Conservation (phyloP, 2,329 filamentous ascomycete genomes). For the Trichoderma sp. region DNA sequence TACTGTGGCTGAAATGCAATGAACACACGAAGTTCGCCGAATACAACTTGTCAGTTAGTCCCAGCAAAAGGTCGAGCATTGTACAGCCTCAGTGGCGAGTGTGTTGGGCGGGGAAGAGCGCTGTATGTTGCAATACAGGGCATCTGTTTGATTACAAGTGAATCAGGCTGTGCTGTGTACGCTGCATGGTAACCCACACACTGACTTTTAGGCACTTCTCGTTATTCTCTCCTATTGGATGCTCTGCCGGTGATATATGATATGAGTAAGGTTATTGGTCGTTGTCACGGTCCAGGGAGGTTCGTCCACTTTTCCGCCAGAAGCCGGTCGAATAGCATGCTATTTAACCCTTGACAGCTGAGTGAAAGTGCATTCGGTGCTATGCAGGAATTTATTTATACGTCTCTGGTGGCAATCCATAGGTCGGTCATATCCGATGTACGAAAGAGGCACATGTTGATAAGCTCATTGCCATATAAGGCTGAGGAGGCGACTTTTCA, state of each 20-base stretch:
- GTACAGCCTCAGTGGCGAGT: neutral
- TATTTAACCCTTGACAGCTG: neutral
- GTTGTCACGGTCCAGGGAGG: neutral
- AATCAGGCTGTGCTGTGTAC: neutral
- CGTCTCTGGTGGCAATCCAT: neutral
- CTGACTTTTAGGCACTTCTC: neutral
- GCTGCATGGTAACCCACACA: neutral
- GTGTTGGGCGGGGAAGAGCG: neutral
- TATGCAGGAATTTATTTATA: neutral
- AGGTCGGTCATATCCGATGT: neutral
- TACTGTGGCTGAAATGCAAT: neutral
- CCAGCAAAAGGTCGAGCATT: neutral
- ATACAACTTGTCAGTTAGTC: neutral
- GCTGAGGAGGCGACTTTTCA: neutral
- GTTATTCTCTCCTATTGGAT: neutral
- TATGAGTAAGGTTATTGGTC: neutral
- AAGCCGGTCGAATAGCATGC: neutral
- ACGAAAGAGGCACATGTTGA: too few species aligned
- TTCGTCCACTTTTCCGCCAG: neutral
- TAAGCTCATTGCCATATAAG: neutral
- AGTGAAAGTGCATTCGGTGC: neutral
- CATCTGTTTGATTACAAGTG: neutral
- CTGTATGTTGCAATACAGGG: slow-evolving; percentile 2
- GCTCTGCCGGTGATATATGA: neutral
- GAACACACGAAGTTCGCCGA: neutral